These are phyloP conservation scores for Tolypocladium tundrense DNA, from an alignment of 2,329 filamentous ascomycete genomes.

Conservation along the genomic window DNA sequence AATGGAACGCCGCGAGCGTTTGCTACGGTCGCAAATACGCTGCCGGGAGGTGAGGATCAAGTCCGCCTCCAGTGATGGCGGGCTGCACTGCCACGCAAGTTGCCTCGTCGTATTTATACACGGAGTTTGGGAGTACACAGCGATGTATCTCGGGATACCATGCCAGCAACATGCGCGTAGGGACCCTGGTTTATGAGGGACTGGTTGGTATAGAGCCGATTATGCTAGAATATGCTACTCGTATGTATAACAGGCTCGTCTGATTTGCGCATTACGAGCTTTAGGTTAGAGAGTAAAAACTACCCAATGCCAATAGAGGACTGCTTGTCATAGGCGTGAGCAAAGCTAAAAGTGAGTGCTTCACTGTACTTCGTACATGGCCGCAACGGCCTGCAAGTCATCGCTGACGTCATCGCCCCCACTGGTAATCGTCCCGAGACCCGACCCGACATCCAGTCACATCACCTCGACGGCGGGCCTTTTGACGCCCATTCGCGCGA, in stretches of 20 bases:
- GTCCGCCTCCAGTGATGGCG: constrained; percentile 13
- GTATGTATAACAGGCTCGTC: not conserved
- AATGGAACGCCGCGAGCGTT: constrained; percentile 7
- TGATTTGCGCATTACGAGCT: not conserved
- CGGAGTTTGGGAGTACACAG: not conserved
- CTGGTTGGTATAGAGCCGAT: not conserved
- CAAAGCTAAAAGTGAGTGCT: too few relatives aligned
- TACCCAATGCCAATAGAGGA: too few relatives aligned
- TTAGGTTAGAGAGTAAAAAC: not conserved
- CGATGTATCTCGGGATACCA: not conserved
- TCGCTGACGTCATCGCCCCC: not conserved
- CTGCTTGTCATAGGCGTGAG: too few relatives aligned
- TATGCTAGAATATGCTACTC: not conserved
- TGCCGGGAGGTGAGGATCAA: constrained; percentile 16
- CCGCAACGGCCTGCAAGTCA: too few relatives aligned
- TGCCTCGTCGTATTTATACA: not conserved
- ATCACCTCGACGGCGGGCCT: not conserved
- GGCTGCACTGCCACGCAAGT: not conserved
- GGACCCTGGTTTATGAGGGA: not conserved
- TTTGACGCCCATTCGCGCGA: not conserved
- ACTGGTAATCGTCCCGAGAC: not conserved
- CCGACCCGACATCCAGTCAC: not conserved
- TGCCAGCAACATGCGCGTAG: not conserved
- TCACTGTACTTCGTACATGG: too few relatives aligned
- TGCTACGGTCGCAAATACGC: constrained; percentile 4